Base-by-base conservation (phyloP, 2,329 filamentous ascomycete genomes). In the Microcyclospora pomicola region DNA sequence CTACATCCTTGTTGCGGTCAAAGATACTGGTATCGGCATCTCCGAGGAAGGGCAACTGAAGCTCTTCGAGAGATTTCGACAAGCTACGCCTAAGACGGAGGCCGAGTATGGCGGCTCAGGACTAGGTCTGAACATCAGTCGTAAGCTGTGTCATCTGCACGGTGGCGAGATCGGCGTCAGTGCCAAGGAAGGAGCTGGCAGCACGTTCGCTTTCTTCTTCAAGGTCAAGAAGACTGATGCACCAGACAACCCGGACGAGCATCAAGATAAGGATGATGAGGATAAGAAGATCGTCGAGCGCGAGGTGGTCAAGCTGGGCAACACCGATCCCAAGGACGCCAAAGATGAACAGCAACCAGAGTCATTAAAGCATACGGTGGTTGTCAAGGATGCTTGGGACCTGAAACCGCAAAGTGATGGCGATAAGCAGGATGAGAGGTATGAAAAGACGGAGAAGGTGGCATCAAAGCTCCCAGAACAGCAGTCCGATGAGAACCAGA, bases 161-260 rank as follows among this genome's bases (percentile, higher is more conserved):
- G 64, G 64, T 15, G 65, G 65, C 5, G 62, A 66, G 30, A 66
- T 68, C 33, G 64, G 65, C 2, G 64, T 66, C 10, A 53, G 51
- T 2, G 63, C 61, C 4, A 41, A 45, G 4, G 45, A 55, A 6
- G 60, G 59, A 1, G 39, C 57, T 27, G 55, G 55, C 9, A 61
- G 57, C 9, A 65, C 60, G 0, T 67, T 68, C 41, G 62, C 58
- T 1, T 67, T 67, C 47, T 67, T 64, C 46, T 56, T 66, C 48
- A 49, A 45, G 32, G 47, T 48, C 9, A 42, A 40, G 15, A 37
- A 12, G 15, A 14, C 38, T 11, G 30, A 29, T 9, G 49, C 35
- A 6, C 46, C 46, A 14, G 19, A 24, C 7, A 24, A 24, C 5
- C 19, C 19, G 5, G 19, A 7, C 19, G 19, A 24, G 19, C 4